Conservation (phyloP, 2,329 filamentous ascomycete species). For the Colletotrichum tropicicola region DNA sequence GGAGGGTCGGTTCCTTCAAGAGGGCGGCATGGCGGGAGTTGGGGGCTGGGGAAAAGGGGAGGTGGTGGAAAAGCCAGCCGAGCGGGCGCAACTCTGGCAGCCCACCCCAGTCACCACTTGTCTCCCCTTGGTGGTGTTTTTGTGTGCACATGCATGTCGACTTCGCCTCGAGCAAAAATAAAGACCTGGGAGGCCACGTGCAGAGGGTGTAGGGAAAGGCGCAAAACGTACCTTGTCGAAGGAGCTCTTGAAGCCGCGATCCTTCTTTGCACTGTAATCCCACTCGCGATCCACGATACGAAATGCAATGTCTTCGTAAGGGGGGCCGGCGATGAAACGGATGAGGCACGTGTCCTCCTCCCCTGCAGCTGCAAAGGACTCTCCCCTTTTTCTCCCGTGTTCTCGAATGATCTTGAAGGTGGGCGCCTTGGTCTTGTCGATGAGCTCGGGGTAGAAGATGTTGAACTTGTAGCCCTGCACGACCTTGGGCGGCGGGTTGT, state of each 20-base stretch:
- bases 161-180: background rate
- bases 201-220: background rate
- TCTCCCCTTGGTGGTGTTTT: background rate
- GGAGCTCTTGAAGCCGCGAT: slow-evolving; percentile 93
- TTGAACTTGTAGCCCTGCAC: slow-evolving; percentile 99
- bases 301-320: slow-evolving; percentile 97
- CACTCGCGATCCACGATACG: slow-evolving; percentile 98
- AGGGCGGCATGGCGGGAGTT: background rate
- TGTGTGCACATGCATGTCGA: slow-evolving; percentile 16
- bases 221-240: slow-evolving; percentile 84
- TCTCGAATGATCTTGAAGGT: slow-evolving; percentile 97
- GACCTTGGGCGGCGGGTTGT: slow-evolving; percentile 96
- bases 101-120: background rate
- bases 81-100: slow-evolving; percentile 21
- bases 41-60: background rate
- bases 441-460: slow-evolving; percentile 97
- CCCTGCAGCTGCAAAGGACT: slow-evolving; percentile 92
- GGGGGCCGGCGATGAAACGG: slow-evolving; percentile 92
- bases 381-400: slow-evolving; percentile 85
- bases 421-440: slow-evolving; percentile 93
- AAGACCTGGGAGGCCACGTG: background rate
- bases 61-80: background rate
- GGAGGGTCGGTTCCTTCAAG: slow-evolving; percentile 9
- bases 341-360: slow-evolving; percentile 98
- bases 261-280: slow-evolving; percentile 97